phyloP scores from a whole-genome alignment of 2,329 filamentous ascomycete genomes.

The Zymoseptoria passerinii region DNA sequence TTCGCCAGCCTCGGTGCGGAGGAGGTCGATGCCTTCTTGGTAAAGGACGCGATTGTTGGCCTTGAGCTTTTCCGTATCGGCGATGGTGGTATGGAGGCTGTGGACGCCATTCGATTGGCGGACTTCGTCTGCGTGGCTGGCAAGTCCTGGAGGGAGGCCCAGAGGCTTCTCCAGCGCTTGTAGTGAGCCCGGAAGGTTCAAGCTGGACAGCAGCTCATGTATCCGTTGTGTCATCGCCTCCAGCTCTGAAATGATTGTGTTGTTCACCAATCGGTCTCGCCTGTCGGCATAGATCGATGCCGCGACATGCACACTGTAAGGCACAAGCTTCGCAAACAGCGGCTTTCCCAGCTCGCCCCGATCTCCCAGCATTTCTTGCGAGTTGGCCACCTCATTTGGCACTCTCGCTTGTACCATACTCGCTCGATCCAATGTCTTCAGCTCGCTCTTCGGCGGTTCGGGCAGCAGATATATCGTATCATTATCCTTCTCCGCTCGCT shows the following conservation, averaged over 20 bases:
- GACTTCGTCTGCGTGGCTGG: slow-evolving; percentile 89
- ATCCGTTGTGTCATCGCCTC: slow-evolving; percentile 73
- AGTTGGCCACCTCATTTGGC: slow-evolving; percentile 73
- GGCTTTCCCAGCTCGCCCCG: slow-evolving; percentile 68
- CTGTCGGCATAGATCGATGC: slow-evolving; percentile 92
- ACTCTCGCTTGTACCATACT: slow-evolving; percentile 77
- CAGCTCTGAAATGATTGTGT: slow-evolving; percentile 74
- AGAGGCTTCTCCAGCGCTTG: slow-evolving; percentile 93
- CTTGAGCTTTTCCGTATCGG: slow-evolving; percentile 86
- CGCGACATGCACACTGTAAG: slow-evolving; percentile 90
- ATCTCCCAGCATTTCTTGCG: slow-evolving; percentile 71
- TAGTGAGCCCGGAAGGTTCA: slow-evolving; percentile 84
- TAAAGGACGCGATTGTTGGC: slow-evolving; percentile 69
- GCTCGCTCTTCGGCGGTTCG: slow-evolving; percentile 79
- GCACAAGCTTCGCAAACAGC: slow-evolving; percentile 83
- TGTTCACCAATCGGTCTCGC: slow-evolving; percentile 81
- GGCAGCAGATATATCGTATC: slow-evolving; percentile 85
- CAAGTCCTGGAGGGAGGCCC: slow-evolving; percentile 73
- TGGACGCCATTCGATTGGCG: slow-evolving; percentile 81
- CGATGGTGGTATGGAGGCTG: slow-evolving; percentile 67
- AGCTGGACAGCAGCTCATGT: slow-evolving; percentile 66
- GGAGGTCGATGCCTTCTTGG: slow-evolving; percentile 69
- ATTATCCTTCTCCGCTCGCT: slow-evolving; percentile 90
- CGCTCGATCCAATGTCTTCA: slow-evolving; percentile 76
- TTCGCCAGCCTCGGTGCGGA: slow-evolving; percentile 74